phyloP scores from a whole-genome alignment of 495 filamentous ascomycete genomes.

The Annulohypoxylon maeteangense region DNA sequence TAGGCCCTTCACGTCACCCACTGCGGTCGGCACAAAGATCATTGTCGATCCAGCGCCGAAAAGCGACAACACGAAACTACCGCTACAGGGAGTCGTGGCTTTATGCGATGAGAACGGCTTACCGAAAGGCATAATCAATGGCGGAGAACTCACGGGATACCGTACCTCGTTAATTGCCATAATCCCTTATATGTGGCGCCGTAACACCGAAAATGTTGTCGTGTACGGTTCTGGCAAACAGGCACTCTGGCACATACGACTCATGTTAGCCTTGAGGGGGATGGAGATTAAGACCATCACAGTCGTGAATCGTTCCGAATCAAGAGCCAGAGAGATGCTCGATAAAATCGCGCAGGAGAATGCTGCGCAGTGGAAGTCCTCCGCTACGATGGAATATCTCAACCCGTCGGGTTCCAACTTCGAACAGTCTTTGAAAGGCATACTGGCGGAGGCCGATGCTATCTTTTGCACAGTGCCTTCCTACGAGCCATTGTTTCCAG shows the following conservation, averaged over 20 bases:
- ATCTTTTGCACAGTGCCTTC: slow-evolving; percentile 1
- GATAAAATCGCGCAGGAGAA: background rate
- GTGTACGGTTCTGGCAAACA: background rate
- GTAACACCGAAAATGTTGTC: background rate
- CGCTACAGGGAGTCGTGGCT: background rate
- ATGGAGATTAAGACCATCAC: background rate
- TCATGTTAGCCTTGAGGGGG: background rate
- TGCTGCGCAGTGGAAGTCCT: background rate
- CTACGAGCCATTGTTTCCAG: background rate
- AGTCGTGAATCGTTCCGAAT: background rate
- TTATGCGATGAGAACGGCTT: background rate
- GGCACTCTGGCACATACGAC: background rate
- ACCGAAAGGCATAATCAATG: background rate
- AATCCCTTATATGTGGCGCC: background rate
- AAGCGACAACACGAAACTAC: background rate
- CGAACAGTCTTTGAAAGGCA: background rate
- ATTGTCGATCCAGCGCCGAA: background rate
- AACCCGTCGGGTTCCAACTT: background rate
- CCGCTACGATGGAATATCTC: background rate
- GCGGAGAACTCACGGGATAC: background rate
- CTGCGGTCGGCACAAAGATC: background rate
- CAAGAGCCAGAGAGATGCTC: background rate
- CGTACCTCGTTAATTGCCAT: background rate
- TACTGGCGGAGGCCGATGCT: background rate
- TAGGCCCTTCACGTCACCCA: background rate